Evolutionary conservation across 345 rosid species (phyloP), one percentile per base, ranked within the genome.

Genomic region (Salix viminalis): DNA sequence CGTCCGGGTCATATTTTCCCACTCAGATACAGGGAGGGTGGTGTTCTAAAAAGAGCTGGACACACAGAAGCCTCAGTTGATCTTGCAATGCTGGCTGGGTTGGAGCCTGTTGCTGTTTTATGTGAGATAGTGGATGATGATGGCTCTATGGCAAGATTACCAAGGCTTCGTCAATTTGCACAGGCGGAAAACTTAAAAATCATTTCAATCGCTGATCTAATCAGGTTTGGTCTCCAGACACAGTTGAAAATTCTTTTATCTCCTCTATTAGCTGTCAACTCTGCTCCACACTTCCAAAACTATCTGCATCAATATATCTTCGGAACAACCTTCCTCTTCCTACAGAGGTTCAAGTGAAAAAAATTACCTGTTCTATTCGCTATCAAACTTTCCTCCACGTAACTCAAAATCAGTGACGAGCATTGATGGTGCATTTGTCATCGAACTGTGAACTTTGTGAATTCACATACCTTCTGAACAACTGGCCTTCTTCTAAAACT

Each of bases 1-100:
- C 81, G 84, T n/a, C 84, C 84, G 2, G 84, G 81, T 42, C 84
- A 81, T 65, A 77, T 81, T 65, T 81, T 81, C 67, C 84, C 84
- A 16, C 78, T 81, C 8, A 81, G 73, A 66, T 81, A 81, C 60
- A 69, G 84, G 75, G 78, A 81, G 61, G 84, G 84, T 36, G 84
- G 84, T 2, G 81, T 81, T 39, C 48, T 81, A 41, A 81, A 81
- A 74, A 74, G 84, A 73, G 84, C 84, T 52, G 84, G 84, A 69
- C 84, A 81, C 58, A 81, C 81, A 3, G 81, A 81, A 70, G 84
- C 84, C 28, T 81, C 81, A n/a, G 84, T 32, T 30, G 84, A 81
- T 74, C 78, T 81, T 36, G 75, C 84, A 28, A 39, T 77, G 61
- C 72, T 81, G 5, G 84, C 84, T 65, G 84, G 81, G 30, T 64